Evolutionary conservation across 371 early-diverging fungal species (phyloP).

Genomic region (Rhizopus delemar): DNA sequence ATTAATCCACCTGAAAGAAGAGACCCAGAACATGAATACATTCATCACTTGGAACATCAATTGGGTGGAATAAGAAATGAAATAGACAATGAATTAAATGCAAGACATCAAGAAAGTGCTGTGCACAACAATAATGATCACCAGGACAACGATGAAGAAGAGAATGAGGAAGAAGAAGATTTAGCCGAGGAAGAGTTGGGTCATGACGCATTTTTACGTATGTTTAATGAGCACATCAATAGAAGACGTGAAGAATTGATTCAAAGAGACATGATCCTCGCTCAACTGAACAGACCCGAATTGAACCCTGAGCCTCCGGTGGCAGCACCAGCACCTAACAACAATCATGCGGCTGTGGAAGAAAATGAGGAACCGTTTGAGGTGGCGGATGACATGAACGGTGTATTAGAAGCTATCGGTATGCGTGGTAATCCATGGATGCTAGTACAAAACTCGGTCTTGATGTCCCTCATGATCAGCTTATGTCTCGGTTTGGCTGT

Average conservation of each 20-base stretch:
- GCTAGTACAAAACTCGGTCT: constrained; percentile 72
- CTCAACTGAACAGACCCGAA: too few relatives aligned
- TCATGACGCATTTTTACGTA: too few relatives aligned
- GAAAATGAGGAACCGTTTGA: constrained; percentile 31
- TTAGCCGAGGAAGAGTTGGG: too few relatives aligned
- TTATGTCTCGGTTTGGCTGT: constrained; percentile 68
- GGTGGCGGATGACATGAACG: constrained; percentile 69
- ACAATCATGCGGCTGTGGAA: background rate
- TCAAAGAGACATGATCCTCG: too few relatives aligned
- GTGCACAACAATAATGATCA: background rate
- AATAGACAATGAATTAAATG: background rate
- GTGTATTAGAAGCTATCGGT: constrained; percentile 83
- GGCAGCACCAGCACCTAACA: too few relatives aligned
- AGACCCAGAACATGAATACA: background rate
- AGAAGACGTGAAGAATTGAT: too few relatives aligned
- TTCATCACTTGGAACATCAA: constrained; percentile 10
- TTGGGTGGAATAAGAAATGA: constrained; percentile 5
- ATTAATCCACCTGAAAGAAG: constrained; percentile 17
- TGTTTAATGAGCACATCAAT: too few relatives aligned
- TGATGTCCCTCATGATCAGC: constrained; percentile 71
- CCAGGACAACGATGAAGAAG: too few relatives aligned
- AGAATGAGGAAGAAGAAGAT: too few relatives aligned
- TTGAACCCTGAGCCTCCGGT: too few relatives aligned
- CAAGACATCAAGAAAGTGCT: background rate
- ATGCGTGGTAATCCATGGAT: constrained; percentile 78